Percentiles rank a stretch among this genome's conserved stretches.
These are phyloP conservation scores for Epichloe amarillans DNA, from an alignment of 2,329 filamentous ascomycete genomes.

Conservation along the genomic window DNA sequence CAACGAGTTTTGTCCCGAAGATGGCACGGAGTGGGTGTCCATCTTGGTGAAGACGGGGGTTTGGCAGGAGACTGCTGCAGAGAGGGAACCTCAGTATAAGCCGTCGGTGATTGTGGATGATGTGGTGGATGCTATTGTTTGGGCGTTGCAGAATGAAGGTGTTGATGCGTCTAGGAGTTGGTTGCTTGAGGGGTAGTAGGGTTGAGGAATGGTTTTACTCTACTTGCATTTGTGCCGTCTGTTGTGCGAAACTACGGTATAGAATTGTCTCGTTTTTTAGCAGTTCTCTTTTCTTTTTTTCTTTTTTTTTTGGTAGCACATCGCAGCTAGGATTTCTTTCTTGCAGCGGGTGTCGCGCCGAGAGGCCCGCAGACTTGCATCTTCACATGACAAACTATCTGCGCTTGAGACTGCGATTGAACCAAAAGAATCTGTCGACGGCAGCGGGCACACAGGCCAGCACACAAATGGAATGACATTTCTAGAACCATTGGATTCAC, in stretches of 20 bases:
- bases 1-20: constrained; percentile 55
- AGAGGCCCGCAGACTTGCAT: too few relatives aligned
- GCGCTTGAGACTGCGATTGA: too few relatives aligned
- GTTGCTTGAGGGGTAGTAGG: constrained; percentile 8
- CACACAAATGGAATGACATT: too few relatives aligned
- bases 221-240: too few relatives aligned
- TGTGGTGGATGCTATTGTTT: constrained; percentile 64
- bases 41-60: constrained; percentile 69
- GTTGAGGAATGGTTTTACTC: too few relatives aligned
- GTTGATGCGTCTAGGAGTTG: constrained; percentile 21
- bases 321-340: too few relatives aligned
- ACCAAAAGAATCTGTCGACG: not conserved
- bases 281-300: too few relatives aligned
- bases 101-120: constrained; percentile 58
- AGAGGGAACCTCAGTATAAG: constrained; percentile 39
- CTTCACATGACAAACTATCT: too few relatives aligned
- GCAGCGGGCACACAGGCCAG: not conserved
- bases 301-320: too few relatives aligned
- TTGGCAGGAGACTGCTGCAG: constrained; percentile 33
- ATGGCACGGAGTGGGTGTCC: constrained; percentile 62
- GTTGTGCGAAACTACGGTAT: too few relatives aligned
- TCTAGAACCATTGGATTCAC: not conserved
- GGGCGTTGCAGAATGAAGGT: constrained; percentile 51
- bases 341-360: too few relatives aligned
- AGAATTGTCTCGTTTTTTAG: too few relatives aligned